Conservation (phyloP, 257 asterid genomes). For the Nicotiana noctiflora region DNA sequence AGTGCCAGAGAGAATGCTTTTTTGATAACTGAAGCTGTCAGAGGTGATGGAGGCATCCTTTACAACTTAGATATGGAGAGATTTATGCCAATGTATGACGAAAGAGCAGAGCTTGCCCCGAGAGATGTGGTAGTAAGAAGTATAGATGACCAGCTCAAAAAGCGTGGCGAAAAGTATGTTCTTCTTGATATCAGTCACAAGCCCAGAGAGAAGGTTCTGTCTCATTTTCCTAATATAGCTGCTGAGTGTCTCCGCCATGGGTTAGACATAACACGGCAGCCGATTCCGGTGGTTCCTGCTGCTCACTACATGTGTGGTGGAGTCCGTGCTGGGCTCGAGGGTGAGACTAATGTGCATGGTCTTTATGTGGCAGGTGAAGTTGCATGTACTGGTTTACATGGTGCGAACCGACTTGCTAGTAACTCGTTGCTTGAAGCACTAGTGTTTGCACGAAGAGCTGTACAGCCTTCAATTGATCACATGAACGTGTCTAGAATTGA, state of each 20-base stretch:
- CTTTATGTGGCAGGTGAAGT: constrained; percentile 96
- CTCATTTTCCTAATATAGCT: constrained; percentile 94
- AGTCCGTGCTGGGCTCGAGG: constrained; percentile 91
- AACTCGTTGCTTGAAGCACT: constrained; percentile 92
- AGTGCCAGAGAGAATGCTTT: constrained; percentile 78
- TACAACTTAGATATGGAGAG: constrained; percentile 72
- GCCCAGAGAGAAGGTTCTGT: constrained; percentile 55
- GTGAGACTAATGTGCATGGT: constrained; percentile 81
- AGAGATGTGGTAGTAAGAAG: constrained; percentile 96
- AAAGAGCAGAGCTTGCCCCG: constrained; percentile 94
- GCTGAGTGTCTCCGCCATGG: constrained; percentile 85
- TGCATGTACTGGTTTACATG: constrained; percentile 94
- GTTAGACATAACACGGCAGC: constrained; percentile 76
- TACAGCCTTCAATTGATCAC: constrained; percentile 72
- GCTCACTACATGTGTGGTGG: constrained; percentile 99
- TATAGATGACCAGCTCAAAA: constrained; percentile 92
- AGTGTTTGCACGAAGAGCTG: constrained; percentile 91
- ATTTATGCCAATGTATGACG: constrained; percentile 79
- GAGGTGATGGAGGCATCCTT: constrained; percentile 97
- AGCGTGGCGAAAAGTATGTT: constrained; percentile 69
- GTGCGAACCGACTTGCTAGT: constrained; percentile 94
- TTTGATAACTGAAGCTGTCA: constrained; percentile 86
- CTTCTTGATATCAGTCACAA: constrained; percentile 89
- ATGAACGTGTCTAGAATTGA: constrained; percentile 32
- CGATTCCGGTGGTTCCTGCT: constrained; percentile 94